These are phyloP conservation scores for Gastrolobium villosum DNA, from an alignment of 306 rosid genomes.

Conservation along the genomic window DNA sequence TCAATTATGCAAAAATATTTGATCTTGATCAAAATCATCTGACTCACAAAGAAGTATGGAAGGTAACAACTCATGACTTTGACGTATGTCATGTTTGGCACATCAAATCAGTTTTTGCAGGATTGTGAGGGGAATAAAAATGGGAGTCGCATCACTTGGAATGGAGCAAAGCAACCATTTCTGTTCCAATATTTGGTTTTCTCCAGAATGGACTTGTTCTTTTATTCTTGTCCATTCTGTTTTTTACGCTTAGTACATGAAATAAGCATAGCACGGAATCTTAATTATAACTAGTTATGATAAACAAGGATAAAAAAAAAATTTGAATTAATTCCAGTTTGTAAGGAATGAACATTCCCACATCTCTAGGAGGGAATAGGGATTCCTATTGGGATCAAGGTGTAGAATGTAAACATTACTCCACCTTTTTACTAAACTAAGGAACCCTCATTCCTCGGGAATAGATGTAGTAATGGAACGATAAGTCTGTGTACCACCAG, in stretches of 20 bases:
- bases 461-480: slow-evolving; percentile 15
- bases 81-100: slow-evolving; percentile 28
- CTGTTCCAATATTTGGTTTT: slow-evolving; percentile 32
- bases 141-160: slow-evolving; percentile 32
- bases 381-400: slow-evolving; percentile 23
- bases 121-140: slow-evolving; percentile 14
- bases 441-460: slow-evolving; percentile 13
- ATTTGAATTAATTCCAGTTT: slow-evolving; percentile 27
- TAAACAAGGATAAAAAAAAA: slow-evolving; percentile 13
- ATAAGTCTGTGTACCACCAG: slow-evolving; percentile 34
- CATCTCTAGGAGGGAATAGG: slow-evolving; percentile 14
- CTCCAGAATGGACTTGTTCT: slow-evolving; percentile 24
- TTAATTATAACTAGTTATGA: slow-evolving; percentile 17
- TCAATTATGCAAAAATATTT: slow-evolving; percentile 82
- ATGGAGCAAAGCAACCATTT: slow-evolving; percentile 11
- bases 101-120: not conserved
- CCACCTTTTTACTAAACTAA: not conserved
- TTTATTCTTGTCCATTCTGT: slow-evolving; percentile 26
- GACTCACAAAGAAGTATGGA: slow-evolving; percentile 94
- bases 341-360: slow-evolving; percentile 14
- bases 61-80: slow-evolving; percentile 63
- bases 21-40: slow-evolving; percentile 93
- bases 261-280: slow-evolving; percentile 28
- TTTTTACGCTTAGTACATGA: slow-evolving; percentile 11
- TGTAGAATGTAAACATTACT: slow-evolving; percentile 14